Evolutionary conservation across 2,329 filamentous ascomycete genomes (phyloP).

Genomic region (Pseudopithomyces maydicus): DNA sequence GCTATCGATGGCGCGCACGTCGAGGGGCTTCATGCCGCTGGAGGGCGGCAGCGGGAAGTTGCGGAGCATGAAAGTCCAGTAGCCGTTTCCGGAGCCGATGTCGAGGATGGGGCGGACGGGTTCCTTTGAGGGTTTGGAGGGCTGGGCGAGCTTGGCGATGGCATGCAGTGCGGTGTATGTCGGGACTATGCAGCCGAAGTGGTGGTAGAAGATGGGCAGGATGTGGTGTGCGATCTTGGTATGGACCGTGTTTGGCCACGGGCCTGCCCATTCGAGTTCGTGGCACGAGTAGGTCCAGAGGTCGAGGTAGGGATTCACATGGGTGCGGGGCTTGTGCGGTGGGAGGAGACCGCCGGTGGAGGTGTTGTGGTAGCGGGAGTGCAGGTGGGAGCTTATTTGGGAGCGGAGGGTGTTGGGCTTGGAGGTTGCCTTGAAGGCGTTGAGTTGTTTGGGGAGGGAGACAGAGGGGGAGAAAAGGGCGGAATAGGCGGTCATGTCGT

Average conservation of each 20-base stretch:
- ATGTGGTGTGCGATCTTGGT: conserved; percentile 68
- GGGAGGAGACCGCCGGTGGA: conserved; percentile 35
- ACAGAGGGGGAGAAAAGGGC: conserved; percentile 68
- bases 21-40: conserved; percentile 59
- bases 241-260: conserved; percentile 57
- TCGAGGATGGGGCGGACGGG: conserved; percentile 62
- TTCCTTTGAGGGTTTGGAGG: conserved; percentile 33
- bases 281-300: conserved; percentile 70
- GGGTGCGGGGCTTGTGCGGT: conserved; percentile 49
- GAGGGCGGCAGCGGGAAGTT: conserved; percentile 68
- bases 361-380: conserved; percentile 55
- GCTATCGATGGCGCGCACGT: conserved; percentile 68
- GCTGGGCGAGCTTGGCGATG: conserved; percentile 58
- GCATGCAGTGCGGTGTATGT: conserved; percentile 68
- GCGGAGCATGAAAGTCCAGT: conserved; percentile 76
- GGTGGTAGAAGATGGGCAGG: conserved; percentile 76
- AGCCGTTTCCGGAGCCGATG: conserved; percentile 73
- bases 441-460: conserved; percentile 65
- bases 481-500: conserved; percentile 70
- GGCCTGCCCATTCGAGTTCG: conserved; percentile 69
- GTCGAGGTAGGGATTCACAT: conserved; percentile 69
- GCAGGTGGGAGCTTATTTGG: conserved; percentile 62
- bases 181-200: conserved; percentile 76
- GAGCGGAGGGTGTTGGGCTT: conserved; percentile 66
- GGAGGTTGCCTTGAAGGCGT: conserved; percentile 67